Conservation (phyloP, 139 green algal species). For the Closterium sp. region DNA sequence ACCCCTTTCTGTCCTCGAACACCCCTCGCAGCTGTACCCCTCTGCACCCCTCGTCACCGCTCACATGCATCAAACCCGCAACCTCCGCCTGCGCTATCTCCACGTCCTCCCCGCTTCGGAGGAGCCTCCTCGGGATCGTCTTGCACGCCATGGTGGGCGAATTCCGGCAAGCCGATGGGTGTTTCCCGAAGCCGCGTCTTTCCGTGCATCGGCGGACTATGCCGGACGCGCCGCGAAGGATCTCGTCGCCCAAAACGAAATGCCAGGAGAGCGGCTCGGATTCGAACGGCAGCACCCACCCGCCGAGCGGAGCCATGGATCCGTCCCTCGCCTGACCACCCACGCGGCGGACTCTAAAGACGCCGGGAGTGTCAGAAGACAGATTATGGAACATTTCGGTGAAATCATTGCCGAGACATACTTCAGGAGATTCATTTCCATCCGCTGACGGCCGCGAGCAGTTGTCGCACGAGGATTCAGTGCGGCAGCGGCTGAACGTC, state of each 20-base stretch:
- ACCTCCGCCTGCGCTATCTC: not conserved
- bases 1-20: not conserved
- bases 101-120: not conserved
- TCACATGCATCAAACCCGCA: not conserved
- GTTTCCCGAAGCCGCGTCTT: not conserved
- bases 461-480: not conserved
- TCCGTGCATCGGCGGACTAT: not conserved
- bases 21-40: not conserved
- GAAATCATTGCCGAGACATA: too few species aligned
- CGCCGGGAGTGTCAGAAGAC: not conserved
- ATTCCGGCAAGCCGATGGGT: not conserved
- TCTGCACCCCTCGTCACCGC: not conserved
- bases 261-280: not conserved
- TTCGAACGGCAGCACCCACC: not conserved
- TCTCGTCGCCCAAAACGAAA: not conserved
- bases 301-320: not conserved
- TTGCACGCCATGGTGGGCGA: not conserved
- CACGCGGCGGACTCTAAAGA: not conserved
- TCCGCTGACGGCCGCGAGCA: not conserved
- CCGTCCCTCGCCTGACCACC: not conserved
- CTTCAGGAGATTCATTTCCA: not conserved
- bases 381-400: not conserved
- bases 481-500: not conserved
- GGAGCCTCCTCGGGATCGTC: not conserved
- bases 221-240: not conserved